These are phyloP conservation scores for Durusdinium trenchii DNA, from an alignment of 73 alveolate genomes.

Conservation along the genomic window DNA sequence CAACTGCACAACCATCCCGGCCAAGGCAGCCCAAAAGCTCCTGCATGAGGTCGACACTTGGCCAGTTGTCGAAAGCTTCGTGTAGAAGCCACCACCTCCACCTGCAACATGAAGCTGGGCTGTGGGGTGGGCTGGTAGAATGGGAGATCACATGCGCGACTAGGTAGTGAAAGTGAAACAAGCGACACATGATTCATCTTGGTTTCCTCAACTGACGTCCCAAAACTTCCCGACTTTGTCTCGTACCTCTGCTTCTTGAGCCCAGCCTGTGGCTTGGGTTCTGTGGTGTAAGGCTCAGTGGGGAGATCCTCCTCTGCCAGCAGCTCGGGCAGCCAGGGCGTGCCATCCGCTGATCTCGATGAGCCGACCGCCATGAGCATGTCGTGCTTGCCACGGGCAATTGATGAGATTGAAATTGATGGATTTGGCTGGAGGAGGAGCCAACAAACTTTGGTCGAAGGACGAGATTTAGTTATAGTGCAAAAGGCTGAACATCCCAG, in stretches of 20 bases:
- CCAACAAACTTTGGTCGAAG: too few relatives aligned
- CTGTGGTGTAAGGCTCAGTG: not conserved
- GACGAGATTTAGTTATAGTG: too few relatives aligned
- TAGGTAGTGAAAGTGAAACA: not conserved
- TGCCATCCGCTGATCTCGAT: too few relatives aligned
- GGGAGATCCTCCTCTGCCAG: not conserved
- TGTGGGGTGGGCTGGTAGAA: not conserved
- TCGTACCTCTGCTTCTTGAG: not conserved
- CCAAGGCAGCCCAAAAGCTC: too few relatives aligned
- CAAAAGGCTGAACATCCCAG: too few relatives aligned
- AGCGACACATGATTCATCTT: too few relatives aligned
- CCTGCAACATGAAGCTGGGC: not conserved
- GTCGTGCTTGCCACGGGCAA: too few relatives aligned
- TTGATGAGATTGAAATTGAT: too few relatives aligned
- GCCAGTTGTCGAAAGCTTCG: slow-evolving; percentile 53
- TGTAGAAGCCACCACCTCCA: slow-evolving; percentile 40
- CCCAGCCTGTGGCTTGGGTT: not conserved
- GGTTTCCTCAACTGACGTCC: too few relatives aligned
- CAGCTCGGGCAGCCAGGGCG: not conserved
- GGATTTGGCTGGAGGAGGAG: too few relatives aligned
- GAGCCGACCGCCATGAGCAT: too few relatives aligned
- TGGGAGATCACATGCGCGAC: not conserved
- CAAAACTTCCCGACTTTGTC: not conserved
- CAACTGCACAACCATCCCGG: too few relatives aligned
- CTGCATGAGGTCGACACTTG: slow-evolving; percentile 27